Evolutionary conservation across 768 basidiomycete species (phyloP), one percentile per base, ranked within the genome.

Genomic region (Suillus occidentalis): DNA sequence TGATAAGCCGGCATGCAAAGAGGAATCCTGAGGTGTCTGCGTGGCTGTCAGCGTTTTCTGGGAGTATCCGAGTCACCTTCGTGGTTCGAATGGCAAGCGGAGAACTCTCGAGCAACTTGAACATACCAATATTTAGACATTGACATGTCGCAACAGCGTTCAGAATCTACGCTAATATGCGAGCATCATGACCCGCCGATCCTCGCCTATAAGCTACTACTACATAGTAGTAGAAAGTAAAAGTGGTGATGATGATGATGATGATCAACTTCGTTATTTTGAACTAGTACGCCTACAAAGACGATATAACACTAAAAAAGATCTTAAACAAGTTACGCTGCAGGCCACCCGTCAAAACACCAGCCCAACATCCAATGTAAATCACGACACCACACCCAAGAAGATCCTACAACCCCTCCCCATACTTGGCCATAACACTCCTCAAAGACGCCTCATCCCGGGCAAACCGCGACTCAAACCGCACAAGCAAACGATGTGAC

Each of bases 401-500:
- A n/a, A n/a, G n/a, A n/a, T n/a, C 70, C 60, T 60, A 75, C 6
- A 65, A 16, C 62, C 14, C 65, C 57, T 75, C 62, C 2, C 45
- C 66, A 55, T 77, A 76, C 40, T 61, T 73, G 6, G 53, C 64
- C 75, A 76, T 76, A 34, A 69, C 63, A 13, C 62, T 62, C 61
- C 75, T 70, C n/a, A 76, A 64, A 7, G 69, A 69, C 3, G 67
- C 68, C 52, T 67, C 69, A n/a, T 70, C 65, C 14, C 65, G n/a
- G n/a, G n/a, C 68, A 25, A 72, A 63, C 9, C 89, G 71, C 0
- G 88, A 86, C 64, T 82, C 79, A 70, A 91, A 90, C 7, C 75
- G 66, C 5, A 81, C 86, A 36, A n/a, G n/a, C n/a, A n/a, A n/a
- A n/a, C n/a, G n/a, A n/a, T n/a, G n/a, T n/a, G n/a, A n/a, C n/a